phyloP scores from a whole-genome alignment of 495 filamentous ascomycete species.

The Amorphotheca resinae region DNA sequence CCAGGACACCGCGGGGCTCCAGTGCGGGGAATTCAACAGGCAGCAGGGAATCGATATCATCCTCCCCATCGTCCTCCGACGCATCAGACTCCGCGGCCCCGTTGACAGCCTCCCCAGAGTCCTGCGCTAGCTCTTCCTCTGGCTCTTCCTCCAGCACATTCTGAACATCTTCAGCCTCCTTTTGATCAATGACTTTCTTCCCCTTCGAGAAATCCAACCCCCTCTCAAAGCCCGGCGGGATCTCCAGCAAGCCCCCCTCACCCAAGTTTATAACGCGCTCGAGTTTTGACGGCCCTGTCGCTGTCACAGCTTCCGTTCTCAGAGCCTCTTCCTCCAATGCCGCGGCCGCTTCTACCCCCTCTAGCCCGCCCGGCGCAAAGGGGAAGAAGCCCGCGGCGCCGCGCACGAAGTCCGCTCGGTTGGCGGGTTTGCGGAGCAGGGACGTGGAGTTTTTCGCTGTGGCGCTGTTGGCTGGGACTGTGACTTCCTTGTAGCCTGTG shows the following conservation, averaged over 20 bases:
- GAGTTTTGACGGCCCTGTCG: slow-evolving; percentile 39
- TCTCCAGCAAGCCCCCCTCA: slow-evolving; percentile 67
- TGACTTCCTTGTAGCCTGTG: slow-evolving; percentile 89
- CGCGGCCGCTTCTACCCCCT: slow-evolving; percentile 71
- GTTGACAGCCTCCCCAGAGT: slow-evolving; percentile 27
- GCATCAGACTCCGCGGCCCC: slow-evolving; percentile 28
- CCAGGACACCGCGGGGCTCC: slow-evolving; percentile 69
- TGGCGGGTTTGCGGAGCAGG: slow-evolving; percentile 73
- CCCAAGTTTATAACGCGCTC: slow-evolving; percentile 72
- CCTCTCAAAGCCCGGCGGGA: slow-evolving; percentile 70
- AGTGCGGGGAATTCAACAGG: slow-evolving; percentile 89
- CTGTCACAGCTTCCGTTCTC: slow-evolving; percentile 20
- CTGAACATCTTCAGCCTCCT: slow-evolving; percentile 59
- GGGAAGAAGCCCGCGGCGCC: slow-evolving; percentile 93
- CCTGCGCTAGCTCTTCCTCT: slow-evolving; percentile 23
- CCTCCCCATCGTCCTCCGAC: slow-evolving; percentile 43
- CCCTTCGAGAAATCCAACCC: slow-evolving; percentile 59
- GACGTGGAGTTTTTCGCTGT: slow-evolving; percentile 97
- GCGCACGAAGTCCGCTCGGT: slow-evolving; percentile 84
- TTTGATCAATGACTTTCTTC: slow-evolving; percentile 41
- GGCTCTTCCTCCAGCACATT: slow-evolving; percentile 60
- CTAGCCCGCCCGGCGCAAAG: slow-evolving; percentile 85
- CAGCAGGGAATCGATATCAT: slow-evolving; percentile 83
- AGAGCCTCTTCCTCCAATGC: slow-evolving; percentile 56
- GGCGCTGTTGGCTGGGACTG: slow-evolving; percentile 76